Evolutionary conservation across 257 asterid genomes (phyloP).

Genomic region (Ocimum tenuiflorum): DNA sequence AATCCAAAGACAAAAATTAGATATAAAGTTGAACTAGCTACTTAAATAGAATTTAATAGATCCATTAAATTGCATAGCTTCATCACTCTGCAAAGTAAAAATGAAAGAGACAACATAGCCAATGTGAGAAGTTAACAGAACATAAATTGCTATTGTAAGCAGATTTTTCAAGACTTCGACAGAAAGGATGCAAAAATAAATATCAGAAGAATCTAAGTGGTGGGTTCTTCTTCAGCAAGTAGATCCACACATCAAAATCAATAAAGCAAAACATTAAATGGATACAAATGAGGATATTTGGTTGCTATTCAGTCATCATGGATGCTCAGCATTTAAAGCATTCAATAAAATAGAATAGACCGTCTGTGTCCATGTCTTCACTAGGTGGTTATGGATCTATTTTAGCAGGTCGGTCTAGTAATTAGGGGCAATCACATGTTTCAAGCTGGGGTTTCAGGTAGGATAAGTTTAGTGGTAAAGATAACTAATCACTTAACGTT

Average conservation of each 20-base stretch:
- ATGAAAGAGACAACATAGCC: not conserved
- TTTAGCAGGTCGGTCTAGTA: too few species aligned
- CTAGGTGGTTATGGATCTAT: too few species aligned
- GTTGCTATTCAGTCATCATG: not conserved
- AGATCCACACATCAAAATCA: not conserved
- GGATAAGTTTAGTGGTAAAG: not conserved
- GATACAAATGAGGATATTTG: not conserved
- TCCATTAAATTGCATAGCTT: not conserved
- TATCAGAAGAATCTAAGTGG: too few species aligned
- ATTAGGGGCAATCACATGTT: too few species aligned
- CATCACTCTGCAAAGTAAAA: constrained; percentile 10
- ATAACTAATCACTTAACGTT: not conserved
- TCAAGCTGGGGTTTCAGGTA: not conserved
- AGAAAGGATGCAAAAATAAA: not conserved
- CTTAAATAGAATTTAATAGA: not conserved
- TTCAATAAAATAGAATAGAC: not conserved
- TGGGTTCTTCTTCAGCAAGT: not conserved
- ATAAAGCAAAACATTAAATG: not conserved
- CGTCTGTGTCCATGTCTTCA: too few species aligned
- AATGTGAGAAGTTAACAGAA: not conserved
- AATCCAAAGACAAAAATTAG: constrained; percentile 7
- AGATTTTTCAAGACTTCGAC: not conserved
- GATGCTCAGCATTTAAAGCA: not conserved
- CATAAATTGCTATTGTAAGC: not conserved
- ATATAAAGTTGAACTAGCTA: not conserved